Conservation (phyloP, 805 yeast species). For the Ascoidea rubescens region DNA sequence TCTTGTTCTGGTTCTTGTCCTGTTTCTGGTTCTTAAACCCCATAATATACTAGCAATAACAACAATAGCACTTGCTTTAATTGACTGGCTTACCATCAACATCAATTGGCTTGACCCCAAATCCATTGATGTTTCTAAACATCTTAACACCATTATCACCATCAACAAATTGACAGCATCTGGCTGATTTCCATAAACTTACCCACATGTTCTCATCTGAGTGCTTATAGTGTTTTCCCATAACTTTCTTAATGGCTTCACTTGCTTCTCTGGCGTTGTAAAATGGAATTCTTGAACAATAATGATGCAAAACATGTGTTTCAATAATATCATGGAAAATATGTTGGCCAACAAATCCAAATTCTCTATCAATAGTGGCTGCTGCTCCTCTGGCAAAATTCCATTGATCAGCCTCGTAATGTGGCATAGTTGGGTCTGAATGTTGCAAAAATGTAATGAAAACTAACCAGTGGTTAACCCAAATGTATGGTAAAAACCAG, state of each 20-base stretch:
- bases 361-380: slow-evolving; percentile 74
- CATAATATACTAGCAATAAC: too few relatives aligned
- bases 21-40: too few relatives aligned
- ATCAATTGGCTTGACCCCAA: slow-evolving; percentile 22
- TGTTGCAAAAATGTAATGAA: slow-evolving; percentile 79
- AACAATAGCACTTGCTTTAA: too few relatives aligned
- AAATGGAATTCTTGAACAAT: slow-evolving; percentile 72
- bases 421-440: slow-evolving; percentile 68
- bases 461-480: slow-evolving; percentile 84
- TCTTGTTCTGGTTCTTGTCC: too few relatives aligned
- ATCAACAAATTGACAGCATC: slow-evolving; percentile 62
- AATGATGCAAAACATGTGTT: slow-evolving; percentile 83
- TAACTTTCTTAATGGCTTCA: slow-evolving; percentile 64
- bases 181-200: slow-evolving; percentile 46
- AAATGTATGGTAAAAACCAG: slow-evolving; percentile 66
- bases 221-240: slow-evolving; percentile 69
- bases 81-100: too few relatives aligned
- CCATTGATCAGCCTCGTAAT: slow-evolving; percentile 67
- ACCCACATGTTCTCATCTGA: slow-evolving; percentile 63
- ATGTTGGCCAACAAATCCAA: slow-evolving; percentile 66
- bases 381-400: slow-evolving; percentile 84
- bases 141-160: slow-evolving; percentile 58
- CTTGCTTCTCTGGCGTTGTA: slow-evolving; percentile 75
- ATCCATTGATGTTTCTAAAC: slow-evolving; percentile 60
- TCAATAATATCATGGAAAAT: slow-evolving; percentile 83